Evolutionary conservation across 192 early-diverging fungal genomes (phyloP).

Genomic region (Coemansia sp.): DNA sequence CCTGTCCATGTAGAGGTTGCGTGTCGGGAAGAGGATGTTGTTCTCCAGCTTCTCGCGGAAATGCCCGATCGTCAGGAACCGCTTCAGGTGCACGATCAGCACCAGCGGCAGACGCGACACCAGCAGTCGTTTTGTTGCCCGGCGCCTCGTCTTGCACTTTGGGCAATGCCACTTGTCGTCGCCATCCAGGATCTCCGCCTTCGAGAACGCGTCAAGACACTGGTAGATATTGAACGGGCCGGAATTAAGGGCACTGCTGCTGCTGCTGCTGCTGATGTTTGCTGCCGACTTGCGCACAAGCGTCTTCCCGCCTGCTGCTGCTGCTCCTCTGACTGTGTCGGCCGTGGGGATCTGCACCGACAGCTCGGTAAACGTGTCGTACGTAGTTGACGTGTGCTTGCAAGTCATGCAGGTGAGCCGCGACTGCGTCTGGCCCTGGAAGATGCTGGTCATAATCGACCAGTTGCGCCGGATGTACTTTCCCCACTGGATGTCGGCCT

Average conservation of each 20-base stretch:
- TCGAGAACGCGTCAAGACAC: conserved; percentile 84
- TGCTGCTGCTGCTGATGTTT: too few species aligned
- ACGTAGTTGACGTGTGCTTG: conserved; percentile 62
- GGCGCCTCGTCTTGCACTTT: conserved; percentile 69
- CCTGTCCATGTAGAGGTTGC: conserved; percentile 59
- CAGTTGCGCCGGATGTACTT: conserved; percentile 72
- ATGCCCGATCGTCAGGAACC: conserved; percentile 90
- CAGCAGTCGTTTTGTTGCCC: conserved; percentile 74
- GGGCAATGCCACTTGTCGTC: conserved; percentile 93
- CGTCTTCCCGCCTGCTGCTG: conserved; percentile 21
- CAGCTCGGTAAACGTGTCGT: conserved; percentile 89
- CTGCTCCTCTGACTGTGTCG: conserved; percentile 12
- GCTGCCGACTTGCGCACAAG: conserved; percentile 18
- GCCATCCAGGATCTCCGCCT: conserved; percentile 85
- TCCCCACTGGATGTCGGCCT: conserved; percentile 70
- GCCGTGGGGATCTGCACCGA: conserved; percentile 83
- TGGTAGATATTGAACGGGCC: conserved; percentile 61
- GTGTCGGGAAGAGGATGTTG: conserved; percentile 80
- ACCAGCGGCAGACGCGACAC: conserved; percentile 84
- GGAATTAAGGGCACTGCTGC: background rate
- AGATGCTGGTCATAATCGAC: conserved; percentile 84
- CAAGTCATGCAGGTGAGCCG: conserved; percentile 45
- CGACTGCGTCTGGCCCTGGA: conserved; percentile 71
- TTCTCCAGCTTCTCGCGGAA: conserved; percentile 93
- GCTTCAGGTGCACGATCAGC: conserved; percentile 91